Conservation (phyloP, 1,139 yeast genomes). For the Debaryomycetaceae sp. region DNA sequence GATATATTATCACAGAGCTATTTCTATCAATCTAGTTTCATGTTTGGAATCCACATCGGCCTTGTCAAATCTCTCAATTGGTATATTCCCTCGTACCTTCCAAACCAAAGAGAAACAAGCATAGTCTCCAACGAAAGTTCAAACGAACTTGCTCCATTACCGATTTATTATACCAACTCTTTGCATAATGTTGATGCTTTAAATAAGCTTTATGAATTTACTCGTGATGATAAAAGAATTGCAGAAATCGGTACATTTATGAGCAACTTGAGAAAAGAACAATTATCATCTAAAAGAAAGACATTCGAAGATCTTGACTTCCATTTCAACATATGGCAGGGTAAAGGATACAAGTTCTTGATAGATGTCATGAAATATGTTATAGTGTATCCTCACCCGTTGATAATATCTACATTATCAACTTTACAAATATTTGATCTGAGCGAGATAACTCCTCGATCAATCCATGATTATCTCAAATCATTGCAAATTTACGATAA, state of each 20-base stretch:
- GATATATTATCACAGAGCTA: constrained; percentile 18
- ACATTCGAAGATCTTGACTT: constrained; percentile 22
- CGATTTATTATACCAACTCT: constrained; percentile 28
- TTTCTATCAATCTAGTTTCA: constrained; percentile 26
- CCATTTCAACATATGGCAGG: constrained; percentile 34
- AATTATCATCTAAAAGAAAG: constrained; percentile 10
- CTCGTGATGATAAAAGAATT: constrained; percentile 9
- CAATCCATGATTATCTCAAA: constrained; percentile 17
- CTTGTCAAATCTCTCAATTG: constrained; percentile 25
- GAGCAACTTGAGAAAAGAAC: constrained; percentile 9
- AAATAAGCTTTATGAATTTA: constrained; percentile 12
- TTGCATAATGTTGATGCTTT: constrained; percentile 11
- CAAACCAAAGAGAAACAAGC: constrained; percentile 18
- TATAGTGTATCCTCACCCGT: constrained; percentile 34
- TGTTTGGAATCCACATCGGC: constrained; percentile 26
- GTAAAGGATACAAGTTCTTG: constrained; percentile 19
- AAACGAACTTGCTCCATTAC: constrained; percentile 21
- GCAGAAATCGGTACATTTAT: constrained; percentile 14
- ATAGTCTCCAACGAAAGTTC: constrained; percentile 20
- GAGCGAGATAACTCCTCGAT: constrained; percentile 10
- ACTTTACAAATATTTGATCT: constrained; percentile 15
- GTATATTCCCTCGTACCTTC: constrained; percentile 21
- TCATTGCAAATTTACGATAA: constrained; percentile 24
- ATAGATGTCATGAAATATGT: constrained; percentile 31
- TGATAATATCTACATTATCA: constrained; percentile 13